phyloP scores from a whole-genome alignment of 768 basidiomycete genomes.

The Lactarius indigo region DNA sequence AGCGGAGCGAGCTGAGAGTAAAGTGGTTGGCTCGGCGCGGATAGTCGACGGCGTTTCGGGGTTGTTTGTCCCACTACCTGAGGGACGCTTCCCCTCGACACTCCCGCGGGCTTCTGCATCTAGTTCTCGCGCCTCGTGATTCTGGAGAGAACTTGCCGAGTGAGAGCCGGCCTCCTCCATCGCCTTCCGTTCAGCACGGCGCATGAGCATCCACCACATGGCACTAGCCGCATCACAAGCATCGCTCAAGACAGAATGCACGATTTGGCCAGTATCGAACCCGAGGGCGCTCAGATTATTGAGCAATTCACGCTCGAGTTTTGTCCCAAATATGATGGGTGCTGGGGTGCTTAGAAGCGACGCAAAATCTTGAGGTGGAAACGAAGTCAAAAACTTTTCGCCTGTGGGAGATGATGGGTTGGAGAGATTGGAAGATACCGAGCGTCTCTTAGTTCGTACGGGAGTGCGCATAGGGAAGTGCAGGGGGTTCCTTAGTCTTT shows the following conservation, averaged over 20 bases:
- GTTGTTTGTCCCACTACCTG: slow-evolving; percentile 11
- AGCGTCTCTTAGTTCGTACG: slow-evolving; percentile 91
- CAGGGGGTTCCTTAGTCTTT: slow-evolving; percentile 44
- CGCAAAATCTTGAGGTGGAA: slow-evolving; percentile 54
- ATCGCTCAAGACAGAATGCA: slow-evolving; percentile 87
- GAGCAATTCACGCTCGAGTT: slow-evolving; percentile 75
- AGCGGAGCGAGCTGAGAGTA: slow-evolving; percentile 38
- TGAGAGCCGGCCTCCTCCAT: slow-evolving; percentile 35
- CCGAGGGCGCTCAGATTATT: slow-evolving; percentile 72
- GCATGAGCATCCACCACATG: slow-evolving; percentile 94
- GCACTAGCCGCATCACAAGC: slow-evolving; percentile 92
- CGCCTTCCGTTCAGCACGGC: slow-evolving; percentile 66
- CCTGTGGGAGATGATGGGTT: slow-evolving; percentile 49
- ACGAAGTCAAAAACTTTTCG: slow-evolving; percentile 33
- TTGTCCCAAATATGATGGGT: slow-evolving; percentile 84
- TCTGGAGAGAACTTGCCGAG: slow-evolving; percentile 14
- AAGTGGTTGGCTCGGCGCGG: slow-evolving; percentile 25
- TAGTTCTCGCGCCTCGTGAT: slow-evolving; percentile 4
- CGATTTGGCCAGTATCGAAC: slow-evolving; percentile 91
- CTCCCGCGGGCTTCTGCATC: slow-evolving; percentile 27
- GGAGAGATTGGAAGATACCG: slow-evolving; percentile 84
- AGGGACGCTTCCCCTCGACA: slow-evolving; percentile 20
- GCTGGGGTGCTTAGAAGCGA: slow-evolving; percentile 60
- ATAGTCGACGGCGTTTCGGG: slow-evolving; percentile 17
- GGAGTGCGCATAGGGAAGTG: slow-evolving; percentile 80